Conservation (phyloP, 2,329 filamentous ascomycete species). For the Fusarium marasasianum region DNA sequence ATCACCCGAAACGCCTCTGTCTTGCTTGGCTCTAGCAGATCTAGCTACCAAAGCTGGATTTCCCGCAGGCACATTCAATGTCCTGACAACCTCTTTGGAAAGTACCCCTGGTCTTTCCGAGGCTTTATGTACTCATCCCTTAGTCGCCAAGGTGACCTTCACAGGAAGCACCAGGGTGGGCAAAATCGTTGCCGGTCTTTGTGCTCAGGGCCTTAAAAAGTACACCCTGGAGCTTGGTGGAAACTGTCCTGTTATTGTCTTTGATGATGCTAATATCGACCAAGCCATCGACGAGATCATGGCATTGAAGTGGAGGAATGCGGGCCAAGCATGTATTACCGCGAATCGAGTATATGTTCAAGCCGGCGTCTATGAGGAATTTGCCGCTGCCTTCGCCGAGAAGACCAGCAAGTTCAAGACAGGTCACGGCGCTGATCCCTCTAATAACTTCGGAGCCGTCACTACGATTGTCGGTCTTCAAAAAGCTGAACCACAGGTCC, state of each 20-base stretch:
- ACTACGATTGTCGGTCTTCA: not conserved
- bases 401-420: not conserved
- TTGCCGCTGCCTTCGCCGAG: not conserved
- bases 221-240: conserved; percentile 75
- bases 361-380: not conserved
- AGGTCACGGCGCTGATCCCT: not conserved
- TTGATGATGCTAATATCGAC: conserved; percentile 68
- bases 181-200: conserved; percentile 67
- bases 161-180: conserved; percentile 78
- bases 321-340: conserved; percentile 65
- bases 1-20: conserved; percentile 77
- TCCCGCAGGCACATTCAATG: conserved; percentile 71
- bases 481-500: not conserved
- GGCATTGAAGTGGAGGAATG: conserved; percentile 71
- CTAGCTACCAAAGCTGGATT: conserved; percentile 77
- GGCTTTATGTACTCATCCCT: conserved; percentile 52
- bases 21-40: conserved; percentile 72
- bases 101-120: conserved; percentile 55
- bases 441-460: not conserved
- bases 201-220: conserved; percentile 72
- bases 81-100: conserved; percentile 54
- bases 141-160: conserved; percentile 69
- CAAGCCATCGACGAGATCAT: not conserved
- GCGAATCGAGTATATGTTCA: not conserved
- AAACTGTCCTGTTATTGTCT: conserved; percentile 72